Percentiles rank a stretch among this genome's conserved stretches.
Evolutionary conservation across 2,329 filamentous ascomycete genomes (phyloP).

Genomic region (Balansia obtecta): DNA sequence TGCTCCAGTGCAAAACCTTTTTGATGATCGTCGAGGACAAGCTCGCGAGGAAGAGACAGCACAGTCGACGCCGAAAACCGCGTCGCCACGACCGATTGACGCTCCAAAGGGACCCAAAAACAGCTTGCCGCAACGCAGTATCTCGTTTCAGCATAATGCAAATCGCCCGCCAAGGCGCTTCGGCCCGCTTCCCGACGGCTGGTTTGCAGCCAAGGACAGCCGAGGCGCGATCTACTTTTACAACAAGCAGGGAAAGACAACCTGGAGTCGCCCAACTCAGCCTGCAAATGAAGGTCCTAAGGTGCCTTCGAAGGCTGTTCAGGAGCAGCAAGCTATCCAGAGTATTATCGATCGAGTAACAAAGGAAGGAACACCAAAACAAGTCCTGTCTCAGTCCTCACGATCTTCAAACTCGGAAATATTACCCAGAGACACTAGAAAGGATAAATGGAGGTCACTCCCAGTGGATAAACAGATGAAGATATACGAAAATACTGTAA

Average conservation of each 20-base stretch:
- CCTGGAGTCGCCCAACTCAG: conserved; percentile 67
- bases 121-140: conserved; percentile 43
- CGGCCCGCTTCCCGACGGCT: conserved; percentile 62
- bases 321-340: conserved; percentile 63
- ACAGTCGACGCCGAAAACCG: conserved; percentile 26
- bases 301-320: conserved; percentile 47
- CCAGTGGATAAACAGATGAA: conserved; percentile 83
- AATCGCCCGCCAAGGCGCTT: conserved; percentile 40
- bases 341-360: conserved; percentile 79
- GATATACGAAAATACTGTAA: conserved; percentile 84
- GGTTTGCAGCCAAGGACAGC: conserved; percentile 64
- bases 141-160: conserved; percentile 35
- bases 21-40: conserved; percentile 47
- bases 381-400: conserved; percentile 49
- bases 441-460: conserved; percentile 59
- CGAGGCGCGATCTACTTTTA: conserved; percentile 78
- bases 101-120: conserved; percentile 48
- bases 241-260: conserved; percentile 61
- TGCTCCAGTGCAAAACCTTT: conserved; percentile 41
- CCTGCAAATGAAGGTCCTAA: conserved; percentile 55
- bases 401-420: conserved; percentile 37
- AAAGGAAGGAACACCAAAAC: conserved; percentile 45
- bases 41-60: conserved; percentile 28
- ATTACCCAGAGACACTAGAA: conserved; percentile 44
- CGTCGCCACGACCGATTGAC: conserved; percentile 33